phyloP scores from a whole-genome alignment of 208 protist genomes.

The Leishmania tarentolae region DNA sequence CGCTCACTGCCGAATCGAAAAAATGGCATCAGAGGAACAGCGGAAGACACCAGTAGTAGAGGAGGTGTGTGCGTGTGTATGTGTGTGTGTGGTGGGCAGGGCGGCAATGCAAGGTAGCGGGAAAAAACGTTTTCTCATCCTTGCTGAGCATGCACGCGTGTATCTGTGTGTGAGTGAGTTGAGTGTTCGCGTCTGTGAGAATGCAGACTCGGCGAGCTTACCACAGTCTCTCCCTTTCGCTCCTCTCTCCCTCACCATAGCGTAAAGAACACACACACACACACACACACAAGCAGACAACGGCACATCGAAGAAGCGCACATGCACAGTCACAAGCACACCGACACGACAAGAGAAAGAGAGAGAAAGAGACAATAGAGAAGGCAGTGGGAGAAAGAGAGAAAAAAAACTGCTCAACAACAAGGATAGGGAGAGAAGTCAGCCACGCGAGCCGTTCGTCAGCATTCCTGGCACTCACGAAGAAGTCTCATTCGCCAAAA shows the following conservation, averaged over 20 bases:
- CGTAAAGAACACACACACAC: background rate
- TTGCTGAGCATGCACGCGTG: background rate
- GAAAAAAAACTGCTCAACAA: background rate
- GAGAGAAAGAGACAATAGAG: slow-evolving; percentile 1
- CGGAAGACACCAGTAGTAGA: background rate
- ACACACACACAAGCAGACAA: background rate
- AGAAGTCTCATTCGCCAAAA: background rate
- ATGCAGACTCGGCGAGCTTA: background rate
- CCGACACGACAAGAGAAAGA: slow-evolving; percentile 10
- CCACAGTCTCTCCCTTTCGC: background rate
- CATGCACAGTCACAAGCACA: background rate
- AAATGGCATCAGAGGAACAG: background rate
- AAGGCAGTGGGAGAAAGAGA: slow-evolving; percentile 8
- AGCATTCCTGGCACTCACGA: background rate
- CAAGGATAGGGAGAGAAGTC: background rate
- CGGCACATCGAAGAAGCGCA: background rate
- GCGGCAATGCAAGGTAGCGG: background rate
- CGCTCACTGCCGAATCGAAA: background rate
- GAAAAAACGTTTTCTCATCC: background rate
- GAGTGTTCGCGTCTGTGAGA: background rate
- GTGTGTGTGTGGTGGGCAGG: background rate
- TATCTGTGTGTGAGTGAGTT: slow-evolving; percentile 10
- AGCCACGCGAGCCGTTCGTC: background rate
- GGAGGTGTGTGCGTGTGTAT: background rate
- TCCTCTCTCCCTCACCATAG: background rate